phyloP scores from a whole-genome alignment of 2,329 filamentous ascomycete genomes.

The Shiraia bambusicola region DNA sequence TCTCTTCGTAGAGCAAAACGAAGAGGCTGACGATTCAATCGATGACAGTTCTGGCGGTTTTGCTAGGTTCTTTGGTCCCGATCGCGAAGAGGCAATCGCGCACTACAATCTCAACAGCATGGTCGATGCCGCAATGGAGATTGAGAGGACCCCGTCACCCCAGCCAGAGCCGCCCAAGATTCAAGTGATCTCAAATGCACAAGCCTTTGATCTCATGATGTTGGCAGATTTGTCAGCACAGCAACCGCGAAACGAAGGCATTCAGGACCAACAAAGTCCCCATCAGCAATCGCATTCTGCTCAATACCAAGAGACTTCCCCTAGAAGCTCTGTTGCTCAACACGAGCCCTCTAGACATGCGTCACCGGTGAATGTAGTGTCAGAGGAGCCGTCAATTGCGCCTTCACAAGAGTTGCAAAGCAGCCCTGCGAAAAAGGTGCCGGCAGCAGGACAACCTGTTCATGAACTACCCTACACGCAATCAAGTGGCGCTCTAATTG shows the following conservation, averaged over 20 bases:
- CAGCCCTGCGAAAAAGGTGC: slow-evolving; percentile 15
- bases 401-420: slow-evolving; percentile 22
- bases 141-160: slow-evolving; percentile 37
- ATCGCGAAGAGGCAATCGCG: slow-evolving; percentile 45
- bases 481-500: slow-evolving; percentile 7
- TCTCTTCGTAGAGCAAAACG: slow-evolving; percentile 29
- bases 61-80: slow-evolving; percentile 45
- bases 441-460: slow-evolving; percentile 5
- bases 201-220: slow-evolving; percentile 44
- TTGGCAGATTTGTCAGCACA: slow-evolving; percentile 40
- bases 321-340: not conserved
- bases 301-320: no score
- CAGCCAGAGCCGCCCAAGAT: slow-evolving; percentile 12
- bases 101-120: slow-evolving; percentile 41
- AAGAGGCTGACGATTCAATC: slow-evolving; percentile 38
- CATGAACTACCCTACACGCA: slow-evolving; percentile 10
- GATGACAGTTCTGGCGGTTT: slow-evolving; percentile 38
- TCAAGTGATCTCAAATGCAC: slow-evolving; percentile 43
- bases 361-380: slow-evolving; percentile 19
- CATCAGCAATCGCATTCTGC: slow-evolving; percentile 4
- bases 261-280: slow-evolving; percentile 3
- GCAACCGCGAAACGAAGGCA: slow-evolving; percentile 12
- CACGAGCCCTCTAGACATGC: slow-evolving; percentile 14
- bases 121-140: slow-evolving; percentile 34
- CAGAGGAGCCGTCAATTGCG: slow-evolving; percentile 14